These are phyloP conservation scores for Vickermania spadyakhi DNA, from an alignment of 208 protist genomes.

Conservation along the genomic window DNA sequence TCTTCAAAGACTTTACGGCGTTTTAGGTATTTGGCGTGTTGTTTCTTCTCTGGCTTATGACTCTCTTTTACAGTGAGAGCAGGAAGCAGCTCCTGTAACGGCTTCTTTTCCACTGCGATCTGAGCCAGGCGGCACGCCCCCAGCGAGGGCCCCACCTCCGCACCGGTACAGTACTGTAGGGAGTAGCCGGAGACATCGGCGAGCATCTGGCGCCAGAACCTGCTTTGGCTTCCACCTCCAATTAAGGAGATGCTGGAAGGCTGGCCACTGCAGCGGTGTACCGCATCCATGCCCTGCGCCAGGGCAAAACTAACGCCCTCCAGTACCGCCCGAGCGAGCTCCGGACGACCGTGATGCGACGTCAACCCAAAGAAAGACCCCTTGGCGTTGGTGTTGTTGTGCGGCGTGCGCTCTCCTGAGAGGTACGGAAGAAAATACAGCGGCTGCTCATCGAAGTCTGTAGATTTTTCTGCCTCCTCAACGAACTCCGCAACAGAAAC, in stretches of 20 bases:
- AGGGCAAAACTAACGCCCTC: slow-evolving; percentile 72
- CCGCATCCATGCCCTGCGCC: slow-evolving; percentile 62
- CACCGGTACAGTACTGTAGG: slow-evolving; percentile 59
- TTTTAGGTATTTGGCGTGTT: slow-evolving; percentile 40
- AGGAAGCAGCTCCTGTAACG: slow-evolving; percentile 41
- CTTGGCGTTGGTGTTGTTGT: slow-evolving; percentile 72
- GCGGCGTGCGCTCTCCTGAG: slow-evolving; percentile 55
- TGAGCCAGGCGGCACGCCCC: slow-evolving; percentile 61
- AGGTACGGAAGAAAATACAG: slow-evolving; percentile 70
- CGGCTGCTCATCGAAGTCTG: slow-evolving; percentile 37
- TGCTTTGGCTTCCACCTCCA: slow-evolving; percentile 50
- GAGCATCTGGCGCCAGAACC: slow-evolving; percentile 74
- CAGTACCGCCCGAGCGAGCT: slow-evolving; percentile 50
- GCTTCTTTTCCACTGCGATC: slow-evolving; percentile 42
- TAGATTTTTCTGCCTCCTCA: slow-evolving; percentile 31
- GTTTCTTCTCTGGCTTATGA: slow-evolving; percentile 40
- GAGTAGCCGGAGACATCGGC: slow-evolving; percentile 47
- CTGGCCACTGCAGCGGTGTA: slow-evolving; percentile 54
- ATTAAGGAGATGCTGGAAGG: slow-evolving; percentile 53
- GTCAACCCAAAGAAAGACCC: slow-evolving; percentile 74
- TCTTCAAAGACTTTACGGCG: slow-evolving; percentile 35
- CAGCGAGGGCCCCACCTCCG: slow-evolving; percentile 52
- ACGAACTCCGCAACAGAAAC: slow-evolving; percentile 45
- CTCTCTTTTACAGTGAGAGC: slow-evolving; percentile 40
- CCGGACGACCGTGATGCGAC: slow-evolving; percentile 36